phyloP scores from a whole-genome alignment of 1,284 basidiomycete species.

The Trametes polyzona region DNA sequence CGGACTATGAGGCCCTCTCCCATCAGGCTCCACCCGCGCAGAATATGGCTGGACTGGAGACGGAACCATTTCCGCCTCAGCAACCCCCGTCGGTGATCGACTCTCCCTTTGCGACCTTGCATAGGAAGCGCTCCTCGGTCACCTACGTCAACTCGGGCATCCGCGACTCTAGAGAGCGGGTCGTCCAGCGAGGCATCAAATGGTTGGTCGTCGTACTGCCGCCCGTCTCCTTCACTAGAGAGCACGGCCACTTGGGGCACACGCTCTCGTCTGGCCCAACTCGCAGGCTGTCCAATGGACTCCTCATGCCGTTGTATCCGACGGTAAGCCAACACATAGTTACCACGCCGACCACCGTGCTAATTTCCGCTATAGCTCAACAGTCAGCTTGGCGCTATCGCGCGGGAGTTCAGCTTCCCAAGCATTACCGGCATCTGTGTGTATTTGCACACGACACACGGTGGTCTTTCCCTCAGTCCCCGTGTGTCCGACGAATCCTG shows the following conservation, averaged over 20 bases:
- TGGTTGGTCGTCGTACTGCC: constrained; percentile 73
- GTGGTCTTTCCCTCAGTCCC: constrained; percentile 58
- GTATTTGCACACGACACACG: constrained; percentile 67
- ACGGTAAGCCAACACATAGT: constrained; percentile 56
- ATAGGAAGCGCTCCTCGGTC: constrained; percentile 54
- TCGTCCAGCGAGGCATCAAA: constrained; percentile 49
- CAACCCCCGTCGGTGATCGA: constrained; percentile 12
- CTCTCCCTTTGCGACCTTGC: constrained; percentile 20
- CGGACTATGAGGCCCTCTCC: constrained; percentile 44
- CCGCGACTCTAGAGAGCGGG: constrained; percentile 53
- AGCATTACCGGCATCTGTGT: constrained; percentile 74
- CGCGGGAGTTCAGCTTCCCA: constrained; percentile 79
- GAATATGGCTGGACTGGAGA: constrained; percentile 30
- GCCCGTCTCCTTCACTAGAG: constrained; percentile 58
- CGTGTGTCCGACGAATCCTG: constrained; percentile 80
- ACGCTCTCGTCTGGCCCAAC: constrained; percentile 63
- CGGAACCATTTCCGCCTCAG: constrained; percentile 26
- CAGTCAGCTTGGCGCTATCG: constrained; percentile 74
- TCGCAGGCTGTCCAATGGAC: constrained; percentile 65
- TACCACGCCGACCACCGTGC: background rate
- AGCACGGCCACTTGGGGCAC: constrained; percentile 64
- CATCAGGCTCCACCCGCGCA: constrained; percentile 25
- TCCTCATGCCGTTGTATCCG: constrained; percentile 75
- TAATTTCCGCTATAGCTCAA: constrained; percentile 54
- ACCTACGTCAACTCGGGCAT: constrained; percentile 58